Percentiles rank a stretch among this genome's conserved stretches.
phyloP scores from a whole-genome alignment of 495 filamentous ascomycete species.

The Xylaria curta region DNA sequence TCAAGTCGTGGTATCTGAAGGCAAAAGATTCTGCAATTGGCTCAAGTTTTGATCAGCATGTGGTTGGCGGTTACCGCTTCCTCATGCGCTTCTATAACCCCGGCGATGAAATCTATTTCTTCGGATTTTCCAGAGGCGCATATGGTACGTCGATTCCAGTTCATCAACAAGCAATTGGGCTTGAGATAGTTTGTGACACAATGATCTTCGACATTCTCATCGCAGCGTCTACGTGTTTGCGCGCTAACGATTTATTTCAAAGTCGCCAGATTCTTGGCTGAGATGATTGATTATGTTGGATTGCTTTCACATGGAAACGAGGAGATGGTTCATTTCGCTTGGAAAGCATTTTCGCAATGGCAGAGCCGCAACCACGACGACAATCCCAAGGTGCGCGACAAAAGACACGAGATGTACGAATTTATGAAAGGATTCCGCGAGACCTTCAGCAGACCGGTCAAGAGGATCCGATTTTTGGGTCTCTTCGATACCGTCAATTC shows the following conservation, averaged over 20 bases:
- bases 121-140: conserved; percentile 86
- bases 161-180: background rate
- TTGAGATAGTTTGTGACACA: background rate
- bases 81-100: conserved; percentile 84
- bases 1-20: conserved; percentile 80
- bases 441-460: conserved; percentile 80
- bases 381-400: conserved; percentile 61
- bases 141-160: conserved; percentile 49
- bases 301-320: conserved; percentile 84
- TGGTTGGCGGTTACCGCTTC: conserved; percentile 86
- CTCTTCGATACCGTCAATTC: conserved; percentile 83
- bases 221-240: background rate
- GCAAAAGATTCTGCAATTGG: conserved; percentile 86
- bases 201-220: background rate
- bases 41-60: conserved; percentile 82
- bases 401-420: conserved; percentile 65
- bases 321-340: conserved; percentile 82
- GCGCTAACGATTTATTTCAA: background rate
- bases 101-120: conserved; percentile 82
- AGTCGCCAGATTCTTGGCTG: conserved; percentile 82
- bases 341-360: conserved; percentile 90
- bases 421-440: conserved; percentile 87
- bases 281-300: conserved; percentile 87
- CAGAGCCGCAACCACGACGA: conserved; percentile 68
- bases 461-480: conserved; percentile 72